Percentiles rank a stretch among this genome's conserved stretches.
Conservation (phyloP, 2,329 filamentous ascomycete species). For the Thelonectria olida region DNA sequence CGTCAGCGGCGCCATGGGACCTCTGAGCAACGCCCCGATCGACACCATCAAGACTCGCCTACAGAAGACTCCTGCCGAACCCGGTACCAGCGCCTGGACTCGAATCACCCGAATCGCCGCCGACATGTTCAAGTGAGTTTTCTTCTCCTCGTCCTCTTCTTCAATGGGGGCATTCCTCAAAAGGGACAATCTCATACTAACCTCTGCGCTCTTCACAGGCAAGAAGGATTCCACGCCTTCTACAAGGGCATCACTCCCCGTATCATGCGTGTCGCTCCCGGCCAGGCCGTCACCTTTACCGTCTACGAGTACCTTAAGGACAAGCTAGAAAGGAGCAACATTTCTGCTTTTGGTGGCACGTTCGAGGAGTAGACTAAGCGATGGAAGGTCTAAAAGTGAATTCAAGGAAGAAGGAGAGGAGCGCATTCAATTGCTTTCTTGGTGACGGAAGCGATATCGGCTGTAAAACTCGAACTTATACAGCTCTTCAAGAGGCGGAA, state of each 20-base stretch:
- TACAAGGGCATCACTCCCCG: constrained; percentile 99
- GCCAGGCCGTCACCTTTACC: constrained; percentile 82
- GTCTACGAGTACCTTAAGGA: constrained; percentile 83
- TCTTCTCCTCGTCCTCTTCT: background rate
- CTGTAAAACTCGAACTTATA: constrained; percentile 21
- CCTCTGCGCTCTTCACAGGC: constrained; percentile 57
- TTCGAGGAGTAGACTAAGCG: constrained; percentile 69
- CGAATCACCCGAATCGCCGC: constrained; percentile 81
- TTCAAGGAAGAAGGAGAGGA: background rate
- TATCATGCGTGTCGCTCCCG: constrained; percentile 96
- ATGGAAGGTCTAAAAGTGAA: background rate
- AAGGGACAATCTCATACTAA: constrained; percentile 11
- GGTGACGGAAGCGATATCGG: constrained; percentile 26
- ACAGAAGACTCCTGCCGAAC: constrained; percentile 86
- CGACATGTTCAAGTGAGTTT: constrained; percentile 81
- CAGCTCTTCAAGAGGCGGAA: background rate
- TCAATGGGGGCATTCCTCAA: no score
- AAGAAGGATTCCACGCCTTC: constrained; percentile 94
- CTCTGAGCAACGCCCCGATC: constrained; percentile 95
- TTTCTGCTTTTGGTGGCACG: constrained; percentile 66
- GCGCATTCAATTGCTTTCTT: background rate
- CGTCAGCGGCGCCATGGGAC: constrained; percentile 92
- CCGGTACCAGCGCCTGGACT: constrained; percentile 81
- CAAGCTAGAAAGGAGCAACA: constrained; percentile 73
- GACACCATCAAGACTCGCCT: constrained; percentile 98